A percentile compares a stretch with the other conserved stretches of the same genome.
phyloP scores from a whole-genome alignment of 441 rosid genomes.

The Populus hybrid region DNA sequence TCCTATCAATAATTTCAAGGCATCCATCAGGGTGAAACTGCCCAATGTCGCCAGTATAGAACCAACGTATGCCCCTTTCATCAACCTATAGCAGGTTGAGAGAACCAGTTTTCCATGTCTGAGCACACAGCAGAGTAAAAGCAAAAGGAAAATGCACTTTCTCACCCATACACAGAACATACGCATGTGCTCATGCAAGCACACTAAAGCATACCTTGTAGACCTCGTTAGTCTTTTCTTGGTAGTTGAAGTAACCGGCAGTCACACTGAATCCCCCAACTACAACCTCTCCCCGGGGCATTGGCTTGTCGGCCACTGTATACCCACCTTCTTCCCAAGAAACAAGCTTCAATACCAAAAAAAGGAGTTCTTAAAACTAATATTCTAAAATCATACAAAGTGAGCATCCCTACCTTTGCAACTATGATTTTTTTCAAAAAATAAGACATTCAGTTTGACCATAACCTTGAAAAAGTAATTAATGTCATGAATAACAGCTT shows the following conservation, averaged over 20 bases:
- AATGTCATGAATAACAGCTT: neutral
- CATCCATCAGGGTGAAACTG: slow-evolving; percentile 87
- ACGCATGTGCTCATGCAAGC: neutral
- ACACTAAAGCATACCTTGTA: slow-evolving; percentile 56
- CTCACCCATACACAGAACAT: neutral
- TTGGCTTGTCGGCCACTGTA: slow-evolving; percentile 65
- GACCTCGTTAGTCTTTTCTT: slow-evolving; percentile 71
- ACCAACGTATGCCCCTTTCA: slow-evolving; percentile 83
- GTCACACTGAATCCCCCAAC: slow-evolving; percentile 81
- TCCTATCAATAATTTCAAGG: slow-evolving; percentile 89
- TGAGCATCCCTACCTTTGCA: neutral
- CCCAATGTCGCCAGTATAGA: slow-evolving; percentile 85
- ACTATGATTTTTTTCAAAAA: neutral
- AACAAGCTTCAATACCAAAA: slow-evolving; percentile 60
- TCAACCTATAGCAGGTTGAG: slow-evolving; percentile 54
- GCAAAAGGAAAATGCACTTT: neutral
- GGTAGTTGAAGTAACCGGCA: slow-evolving; percentile 77
- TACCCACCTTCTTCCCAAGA: slow-evolving; percentile 95
- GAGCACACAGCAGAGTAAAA: neutral
- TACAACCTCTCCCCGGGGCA: slow-evolving; percentile 90
- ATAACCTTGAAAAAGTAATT: neutral
- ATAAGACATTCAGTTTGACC: neutral
- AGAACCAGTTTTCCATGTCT: slow-evolving; percentile 2
- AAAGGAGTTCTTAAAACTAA: slow-evolving; percentile 4
- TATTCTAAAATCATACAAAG: neutral